Evolutionary conservation across 768 basidiomycete genomes (phyloP).

Genomic region (Rhodotorula kratochvilovae): DNA sequence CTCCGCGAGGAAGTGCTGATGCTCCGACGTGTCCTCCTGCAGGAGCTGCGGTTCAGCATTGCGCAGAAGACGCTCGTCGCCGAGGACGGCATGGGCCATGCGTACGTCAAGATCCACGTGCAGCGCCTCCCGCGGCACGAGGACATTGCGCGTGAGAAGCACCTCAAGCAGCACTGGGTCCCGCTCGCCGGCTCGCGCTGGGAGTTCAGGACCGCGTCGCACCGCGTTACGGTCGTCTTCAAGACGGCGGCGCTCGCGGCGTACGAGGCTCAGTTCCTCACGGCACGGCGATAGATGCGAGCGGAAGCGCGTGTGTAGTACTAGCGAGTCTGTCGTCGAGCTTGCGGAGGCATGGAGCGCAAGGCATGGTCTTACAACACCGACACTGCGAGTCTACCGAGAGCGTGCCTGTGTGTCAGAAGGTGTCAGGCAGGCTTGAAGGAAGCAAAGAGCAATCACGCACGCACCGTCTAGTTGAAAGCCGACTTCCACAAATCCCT

Average conservation of each 20-base stretch:
- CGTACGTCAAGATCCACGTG: conserved; percentile 28
- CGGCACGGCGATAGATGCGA: not conserved
- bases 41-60: conserved; percentile 26
- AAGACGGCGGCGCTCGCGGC: conserved; percentile 31
- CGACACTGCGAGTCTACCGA: not conserved
- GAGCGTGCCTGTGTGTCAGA: too few relatives aligned
- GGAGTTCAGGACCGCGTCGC: conserved; percentile 28
- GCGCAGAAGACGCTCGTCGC: conserved; percentile 29
- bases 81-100: conserved; percentile 28
- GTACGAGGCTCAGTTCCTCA: conserved; percentile 29
- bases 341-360: not conserved
- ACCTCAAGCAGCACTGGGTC: conserved; percentile 24
- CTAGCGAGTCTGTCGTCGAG: not conserved
- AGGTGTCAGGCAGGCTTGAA: not conserved
- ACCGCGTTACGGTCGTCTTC: conserved; percentile 30
- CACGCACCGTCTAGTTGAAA: conserved; percentile 6
- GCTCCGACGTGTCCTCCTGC: too few relatives aligned
- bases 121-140: conserved; percentile 25
- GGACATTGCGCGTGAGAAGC: conserved; percentile 11
- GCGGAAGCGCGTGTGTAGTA: too few relatives aligned
- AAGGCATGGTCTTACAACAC: not conserved
- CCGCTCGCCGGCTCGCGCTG: conserved; percentile 23
- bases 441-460: not conserved
- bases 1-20: not conserved
- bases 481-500: conserved; percentile 37